Percentiles rank a stretch among this genome's conserved stretches.
Conservation (phyloP, 1,284 basidiomycete species). For the Xerocomus minutiporus region DNA sequence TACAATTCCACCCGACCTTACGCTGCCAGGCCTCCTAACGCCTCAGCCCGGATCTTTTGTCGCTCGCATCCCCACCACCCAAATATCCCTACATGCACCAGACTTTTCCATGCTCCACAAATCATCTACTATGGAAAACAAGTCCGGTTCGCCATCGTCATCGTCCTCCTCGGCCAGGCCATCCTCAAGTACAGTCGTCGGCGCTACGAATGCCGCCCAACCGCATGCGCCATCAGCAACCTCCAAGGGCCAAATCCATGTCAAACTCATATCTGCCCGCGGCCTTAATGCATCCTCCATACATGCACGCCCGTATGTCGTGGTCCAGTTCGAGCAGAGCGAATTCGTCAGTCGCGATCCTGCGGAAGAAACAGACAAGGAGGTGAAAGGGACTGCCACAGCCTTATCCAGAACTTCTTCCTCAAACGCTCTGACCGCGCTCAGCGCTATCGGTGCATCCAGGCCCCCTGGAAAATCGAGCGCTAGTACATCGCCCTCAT, state of each 20-base stretch:
- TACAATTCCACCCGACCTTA: conserved; percentile 31
- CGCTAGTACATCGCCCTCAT: conserved; percentile 38
- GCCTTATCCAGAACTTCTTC: conserved; percentile 56
- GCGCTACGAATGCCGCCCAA: conserved; percentile 30
- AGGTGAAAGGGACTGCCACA: conserved; percentile 76
- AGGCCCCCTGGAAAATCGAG: conserved; percentile 36
- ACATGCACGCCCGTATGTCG: conserved; percentile 84
- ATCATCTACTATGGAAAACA: conserved; percentile 36
- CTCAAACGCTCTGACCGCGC: conserved; percentile 58
- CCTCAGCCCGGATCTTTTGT: conserved; percentile 43
- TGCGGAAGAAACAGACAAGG: conserved; percentile 79
- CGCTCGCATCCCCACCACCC: conserved; percentile 64
- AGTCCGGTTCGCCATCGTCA: conserved; percentile 38
- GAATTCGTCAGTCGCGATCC: conserved; percentile 96
- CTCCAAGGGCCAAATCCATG: conserved; percentile 82
- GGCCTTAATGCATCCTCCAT: conserved; percentile 73
- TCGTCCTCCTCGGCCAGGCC: conserved; percentile 39
- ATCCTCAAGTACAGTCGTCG: conserved; percentile 22
- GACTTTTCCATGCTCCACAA: conserved; percentile 66
- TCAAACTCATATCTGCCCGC: conserved; percentile 92
- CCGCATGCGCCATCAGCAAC: conserved; percentile 35
- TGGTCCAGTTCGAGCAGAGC: conserved; percentile 98
- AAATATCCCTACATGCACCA: conserved; percentile 75
- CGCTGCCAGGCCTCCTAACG: conserved; percentile 35
- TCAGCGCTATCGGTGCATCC: conserved; percentile 64